Evolutionary conservation across 1,139 yeast genomes (phyloP).

Genomic region (Insectozyma bohioensis): DNA sequence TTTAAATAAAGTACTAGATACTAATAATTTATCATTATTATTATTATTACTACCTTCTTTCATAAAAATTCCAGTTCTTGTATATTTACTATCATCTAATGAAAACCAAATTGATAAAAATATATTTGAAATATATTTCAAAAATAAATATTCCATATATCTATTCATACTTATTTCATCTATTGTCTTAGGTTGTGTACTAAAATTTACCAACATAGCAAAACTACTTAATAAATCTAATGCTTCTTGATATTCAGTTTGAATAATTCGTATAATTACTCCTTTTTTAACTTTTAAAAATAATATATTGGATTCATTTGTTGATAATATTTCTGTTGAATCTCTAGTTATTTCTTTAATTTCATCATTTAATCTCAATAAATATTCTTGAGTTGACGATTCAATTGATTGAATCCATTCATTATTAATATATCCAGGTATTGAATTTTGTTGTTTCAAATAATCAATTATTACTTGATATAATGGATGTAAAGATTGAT

Average conservation of each 20-base stretch:
- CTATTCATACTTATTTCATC: conserved; percentile 21
- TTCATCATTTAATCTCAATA: conserved; percentile 5
- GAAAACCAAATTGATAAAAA: conserved; percentile 25
- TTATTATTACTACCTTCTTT: conserved; percentile 4
- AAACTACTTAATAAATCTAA: conserved; percentile 19
- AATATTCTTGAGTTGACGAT: conserved; percentile 1
- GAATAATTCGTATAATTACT: conserved; percentile 15
- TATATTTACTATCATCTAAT: conserved; percentile 10
- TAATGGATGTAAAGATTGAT: conserved; percentile 20
- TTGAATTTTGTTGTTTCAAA: conserved; percentile 6
- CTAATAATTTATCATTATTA: conserved; percentile 7
- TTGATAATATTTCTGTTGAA: conserved; percentile 3
- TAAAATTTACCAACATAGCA: conserved; percentile 22
- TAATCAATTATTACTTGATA: conserved; percentile 13
- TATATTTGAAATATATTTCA: conserved; percentile 22
- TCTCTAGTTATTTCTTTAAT: conserved; percentile 2
- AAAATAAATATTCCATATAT: conserved; percentile 27
- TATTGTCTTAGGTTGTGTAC: conserved; percentile 23
- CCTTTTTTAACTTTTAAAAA: conserved; percentile 12
- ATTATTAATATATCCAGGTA: conserved; percentile 1
- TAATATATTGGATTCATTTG: conserved; percentile 6
- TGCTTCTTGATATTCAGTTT: conserved; percentile 23
- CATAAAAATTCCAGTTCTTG: conserved; percentile 4
- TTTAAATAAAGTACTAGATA: conserved; percentile 15
- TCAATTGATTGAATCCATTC: conserved; percentile 7